Base-by-base conservation (phyloP, 2,329 filamentous ascomycete species). In the Fusarium beomiforme region DNA sequence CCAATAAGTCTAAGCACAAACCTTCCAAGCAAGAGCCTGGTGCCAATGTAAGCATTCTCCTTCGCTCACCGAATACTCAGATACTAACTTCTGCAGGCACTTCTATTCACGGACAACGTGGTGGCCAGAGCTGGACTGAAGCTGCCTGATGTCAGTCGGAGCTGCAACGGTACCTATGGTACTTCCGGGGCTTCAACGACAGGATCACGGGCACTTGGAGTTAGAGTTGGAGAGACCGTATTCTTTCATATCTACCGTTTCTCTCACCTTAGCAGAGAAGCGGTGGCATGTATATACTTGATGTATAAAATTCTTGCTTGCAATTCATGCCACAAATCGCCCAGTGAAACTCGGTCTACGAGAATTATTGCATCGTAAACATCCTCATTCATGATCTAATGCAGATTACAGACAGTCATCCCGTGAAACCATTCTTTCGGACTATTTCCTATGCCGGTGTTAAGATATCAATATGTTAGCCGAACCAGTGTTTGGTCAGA, bases 211-310 rank as follows among this genome's bases (percentile, higher is more conserved):
- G 19, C 42, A 55, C 31, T 46, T 46, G 41, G 41, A 34, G 24
- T 47, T 34, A 26, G 41, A 29, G 23, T 34, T 41, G 34, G 23
- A 51, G 41, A 54, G 31, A 44, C 21, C 26, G 8, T 44, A 34
- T 59, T 51, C 24, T 75, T 77, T 51, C 24, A 75, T 77, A 69
- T 60, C 70, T 71, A 75, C 59, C 73, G 69, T 72, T 77, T 74
- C 74, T 37, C 21, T 26, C 24, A 4, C 21, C n/a, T 47, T 67
- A 24, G 33, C 21, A 17, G n/a, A n/a, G 26, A 41, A 44, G 19
- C 19, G 19, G n/a, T 47, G 44, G 33, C 19, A 16, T 42, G 54
- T 67, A 61, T 49, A 54, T 67, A 44, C 44, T 55, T 67, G 29
- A 33, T 49, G 63, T 67, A 61, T 53, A 50, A 51, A 59, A 59